Conservation (phyloP, 768 basidiomycete species). For the Chalciporus chontae region DNA sequence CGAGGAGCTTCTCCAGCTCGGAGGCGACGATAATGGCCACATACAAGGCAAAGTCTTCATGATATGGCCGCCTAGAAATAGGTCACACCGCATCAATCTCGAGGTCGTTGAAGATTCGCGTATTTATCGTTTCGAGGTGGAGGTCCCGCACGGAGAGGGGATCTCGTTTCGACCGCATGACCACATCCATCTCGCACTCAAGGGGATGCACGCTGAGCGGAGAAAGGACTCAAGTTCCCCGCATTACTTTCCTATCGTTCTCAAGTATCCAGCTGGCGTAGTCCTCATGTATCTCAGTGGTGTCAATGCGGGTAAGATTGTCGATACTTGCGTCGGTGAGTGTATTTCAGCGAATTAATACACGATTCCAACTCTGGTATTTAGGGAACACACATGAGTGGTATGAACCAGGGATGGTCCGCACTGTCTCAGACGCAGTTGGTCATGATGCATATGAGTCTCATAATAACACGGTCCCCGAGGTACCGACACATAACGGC, state of each 20-base stretch:
- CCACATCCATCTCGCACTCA: constrained; percentile 45
- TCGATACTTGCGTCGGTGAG: constrained; percentile 44
- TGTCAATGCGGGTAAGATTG: constrained; percentile 21
- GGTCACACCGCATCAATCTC: constrained; percentile 31
- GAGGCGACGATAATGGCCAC: constrained; percentile 35
- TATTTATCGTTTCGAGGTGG: constrained; percentile 36
- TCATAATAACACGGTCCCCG: neutral
- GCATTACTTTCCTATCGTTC: constrained; percentile 36
- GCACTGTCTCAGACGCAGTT: constrained; percentile 12
- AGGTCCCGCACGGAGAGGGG: constrained; percentile 31
- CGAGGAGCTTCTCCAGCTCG: constrained; percentile 31
- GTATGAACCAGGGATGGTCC: constrained; percentile 17
- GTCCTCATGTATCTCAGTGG: constrained; percentile 36
- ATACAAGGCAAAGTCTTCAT: constrained; percentile 42
- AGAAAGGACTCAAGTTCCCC: constrained; percentile 25
- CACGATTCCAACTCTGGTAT: neutral
- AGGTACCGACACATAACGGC: neutral
- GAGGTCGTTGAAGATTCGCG: constrained; percentile 15
- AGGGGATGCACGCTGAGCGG: constrained; percentile 36
- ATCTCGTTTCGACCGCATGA: constrained; percentile 42
- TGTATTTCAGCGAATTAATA: neutral
- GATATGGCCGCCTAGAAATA: constrained; percentile 38
- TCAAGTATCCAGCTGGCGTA: constrained; percentile 44
- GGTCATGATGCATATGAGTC: constrained; percentile 6
- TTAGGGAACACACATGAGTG: constrained; percentile 23